A percentile compares a stretch with the other conserved stretches of the same genome.
Evolutionary conservation across 306 rosid genomes (phyloP).

Genomic region (Castanea crenata): DNA sequence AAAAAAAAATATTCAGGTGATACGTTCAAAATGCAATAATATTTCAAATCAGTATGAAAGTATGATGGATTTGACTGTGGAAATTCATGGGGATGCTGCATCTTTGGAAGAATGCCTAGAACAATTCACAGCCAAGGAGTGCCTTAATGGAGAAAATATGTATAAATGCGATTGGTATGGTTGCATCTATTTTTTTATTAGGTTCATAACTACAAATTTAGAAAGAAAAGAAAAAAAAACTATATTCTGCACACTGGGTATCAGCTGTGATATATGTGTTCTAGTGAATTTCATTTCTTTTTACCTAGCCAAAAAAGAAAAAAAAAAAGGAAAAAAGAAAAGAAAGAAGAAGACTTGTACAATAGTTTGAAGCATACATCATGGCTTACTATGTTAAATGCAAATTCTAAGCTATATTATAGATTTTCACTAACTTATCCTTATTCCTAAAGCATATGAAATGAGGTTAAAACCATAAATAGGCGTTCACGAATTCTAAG

Average conservation of each 20-base stretch:
- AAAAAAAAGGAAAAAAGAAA: too few relatives aligned
- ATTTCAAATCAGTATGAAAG: conserved; percentile 82
- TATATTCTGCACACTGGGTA: not conserved
- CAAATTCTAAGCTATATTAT: not conserved
- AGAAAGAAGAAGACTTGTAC: too few relatives aligned
- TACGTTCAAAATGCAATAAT: conserved; percentile 74
- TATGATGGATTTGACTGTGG: conserved; percentile 99
- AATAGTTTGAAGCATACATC: not conserved
- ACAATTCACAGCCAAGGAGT: conserved; percentile 81
- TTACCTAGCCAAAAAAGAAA: too few relatives aligned
- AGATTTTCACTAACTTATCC: not conserved
- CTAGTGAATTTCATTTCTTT: not conserved
- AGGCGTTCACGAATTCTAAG: too few relatives aligned
- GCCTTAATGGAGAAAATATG: conserved; percentile 92
- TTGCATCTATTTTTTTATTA: conserved; percentile 10
- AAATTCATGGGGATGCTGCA: conserved; percentile 92
- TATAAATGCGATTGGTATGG: conserved; percentile 97
- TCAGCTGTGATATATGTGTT: not conserved
- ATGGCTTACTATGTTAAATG: not conserved
- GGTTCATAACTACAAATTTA: too few relatives aligned
- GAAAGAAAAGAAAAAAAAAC: not conserved
- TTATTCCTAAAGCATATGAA: too few relatives aligned
- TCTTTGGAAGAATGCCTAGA: conserved; percentile 94
- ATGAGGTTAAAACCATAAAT: too few relatives aligned
- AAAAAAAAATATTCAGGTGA: conserved; percentile 47